phyloP scores from a whole-genome alignment of 768 basidiomycete genomes.

The Tylopilus vinaceipallidus region DNA sequence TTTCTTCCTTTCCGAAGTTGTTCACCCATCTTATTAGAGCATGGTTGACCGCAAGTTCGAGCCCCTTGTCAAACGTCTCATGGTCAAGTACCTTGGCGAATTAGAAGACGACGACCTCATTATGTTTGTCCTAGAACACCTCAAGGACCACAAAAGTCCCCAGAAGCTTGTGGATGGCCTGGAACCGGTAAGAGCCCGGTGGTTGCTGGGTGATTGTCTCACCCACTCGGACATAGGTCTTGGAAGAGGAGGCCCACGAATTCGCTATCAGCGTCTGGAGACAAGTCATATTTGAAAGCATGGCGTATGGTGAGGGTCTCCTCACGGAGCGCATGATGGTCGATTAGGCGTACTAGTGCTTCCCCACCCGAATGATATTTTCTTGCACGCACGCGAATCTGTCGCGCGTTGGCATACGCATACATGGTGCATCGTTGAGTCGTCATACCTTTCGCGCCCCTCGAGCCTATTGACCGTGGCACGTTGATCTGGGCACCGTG shows the following conservation, averaged over 20 bases:
- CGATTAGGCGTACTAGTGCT: conserved; percentile 44
- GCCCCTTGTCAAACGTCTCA: conserved; percentile 76
- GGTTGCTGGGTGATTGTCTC: background rate
- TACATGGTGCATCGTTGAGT: conserved; percentile 24
- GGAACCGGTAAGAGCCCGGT: conserved; percentile 70
- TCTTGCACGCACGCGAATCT: conserved; percentile 20
- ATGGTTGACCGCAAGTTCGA: conserved; percentile 86
- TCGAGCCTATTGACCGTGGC: conserved; percentile 23
- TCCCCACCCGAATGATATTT: conserved; percentile 41
- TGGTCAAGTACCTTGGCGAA: conserved; percentile 87
- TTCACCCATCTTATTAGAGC: conserved; percentile 43
- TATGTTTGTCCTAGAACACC: conserved; percentile 90
- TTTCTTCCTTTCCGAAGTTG: background rate
- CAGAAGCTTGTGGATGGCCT: conserved; percentile 85
- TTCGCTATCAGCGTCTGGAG: conserved; percentile 83
- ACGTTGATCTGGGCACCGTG: conserved; percentile 20
- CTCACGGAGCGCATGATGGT: conserved; percentile 84
- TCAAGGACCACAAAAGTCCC: conserved; percentile 87
- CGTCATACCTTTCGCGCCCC: conserved; percentile 10
- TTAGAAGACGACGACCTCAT: conserved; percentile 92
- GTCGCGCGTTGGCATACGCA: conserved; percentile 1
- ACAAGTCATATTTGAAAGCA: conserved; percentile 92
- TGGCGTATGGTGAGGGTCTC: conserved; percentile 88
- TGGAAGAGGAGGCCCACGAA: conserved; percentile 88
- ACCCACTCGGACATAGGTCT: conserved; percentile 52